A percentile compares a stretch with the other conserved stretches of the same genome.
Conservation (phyloP, 345 rosid species). For the Reutealis trisperma region DNA sequence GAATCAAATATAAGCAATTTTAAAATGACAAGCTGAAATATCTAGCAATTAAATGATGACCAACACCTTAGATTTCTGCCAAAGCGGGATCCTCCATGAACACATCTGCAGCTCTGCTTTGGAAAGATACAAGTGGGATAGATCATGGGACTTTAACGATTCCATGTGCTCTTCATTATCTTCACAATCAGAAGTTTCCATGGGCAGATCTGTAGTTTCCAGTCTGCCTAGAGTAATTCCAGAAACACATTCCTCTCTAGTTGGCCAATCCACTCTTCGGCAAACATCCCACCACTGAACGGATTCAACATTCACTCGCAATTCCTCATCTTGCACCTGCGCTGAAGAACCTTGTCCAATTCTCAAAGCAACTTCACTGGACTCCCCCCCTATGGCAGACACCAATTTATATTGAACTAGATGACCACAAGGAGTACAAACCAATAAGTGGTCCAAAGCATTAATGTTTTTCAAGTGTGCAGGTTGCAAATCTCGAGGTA, state of each 20-base stretch:
- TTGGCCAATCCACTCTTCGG: conserved; percentile 88
- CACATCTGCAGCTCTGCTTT: conserved; percentile 89
- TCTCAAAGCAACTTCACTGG: conserved; percentile 52
- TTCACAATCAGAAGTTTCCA: conserved; percentile 57
- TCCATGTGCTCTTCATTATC: conserved; percentile 44
- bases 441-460: conserved; percentile 77
- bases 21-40: conserved; percentile 6
- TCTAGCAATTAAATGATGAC: conserved; percentile 1
- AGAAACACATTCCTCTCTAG: conserved; percentile 81
- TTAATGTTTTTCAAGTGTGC: conserved; percentile 41
- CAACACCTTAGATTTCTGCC: conserved; percentile 86
- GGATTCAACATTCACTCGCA: conserved; percentile 72
- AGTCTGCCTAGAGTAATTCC: conserved; percentile 52
- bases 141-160: conserved; percentile 54
- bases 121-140: conserved; percentile 70
- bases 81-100: conserved; percentile 73
- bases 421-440: conserved; percentile 89
- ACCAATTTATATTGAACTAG: conserved; percentile 84
- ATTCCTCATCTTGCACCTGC: conserved; percentile 76
- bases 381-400: conserved; percentile 69
- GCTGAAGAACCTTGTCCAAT: conserved; percentile 46
- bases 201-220: conserved; percentile 41
- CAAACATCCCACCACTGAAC: conserved; percentile 98
- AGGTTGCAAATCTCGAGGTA: conserved; percentile 45
- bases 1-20: conserved; percentile 18